phyloP scores from a whole-genome alignment of 345 rosid species.

The Populus ilicifolia region DNA sequence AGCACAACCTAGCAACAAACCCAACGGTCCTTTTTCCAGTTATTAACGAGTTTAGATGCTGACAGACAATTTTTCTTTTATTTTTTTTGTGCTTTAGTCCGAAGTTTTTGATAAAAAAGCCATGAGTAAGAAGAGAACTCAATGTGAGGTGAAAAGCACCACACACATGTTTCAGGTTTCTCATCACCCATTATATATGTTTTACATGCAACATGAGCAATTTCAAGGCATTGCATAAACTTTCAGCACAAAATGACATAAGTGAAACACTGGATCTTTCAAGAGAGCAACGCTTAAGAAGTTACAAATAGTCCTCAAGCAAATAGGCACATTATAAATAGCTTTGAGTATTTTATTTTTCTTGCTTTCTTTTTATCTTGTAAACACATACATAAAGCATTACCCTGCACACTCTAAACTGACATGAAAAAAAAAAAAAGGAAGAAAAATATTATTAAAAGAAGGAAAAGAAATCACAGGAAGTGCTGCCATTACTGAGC shows the following conservation, averaged over 20 bases:
- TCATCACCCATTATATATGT: neutral
- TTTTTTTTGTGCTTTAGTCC: neutral
- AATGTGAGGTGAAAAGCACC: neutral
- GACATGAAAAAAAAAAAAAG: neutral
- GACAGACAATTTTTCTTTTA: neutral
- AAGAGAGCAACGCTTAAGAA: neutral
- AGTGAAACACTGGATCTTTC: neutral
- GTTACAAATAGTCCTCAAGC: neutral
- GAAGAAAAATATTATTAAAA: neutral
- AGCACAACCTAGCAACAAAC: neutral
- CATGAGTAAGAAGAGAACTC: neutral
- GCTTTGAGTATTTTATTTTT: neutral
- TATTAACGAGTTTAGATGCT: neutral
- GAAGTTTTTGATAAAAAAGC: neutral
- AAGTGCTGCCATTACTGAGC: neutral
- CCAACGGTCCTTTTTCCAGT: neutral
- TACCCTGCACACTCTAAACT: neutral
- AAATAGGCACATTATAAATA: neutral
- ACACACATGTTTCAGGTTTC: neutral
- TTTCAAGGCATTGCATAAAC: neutral
- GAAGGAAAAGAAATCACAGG: neutral
- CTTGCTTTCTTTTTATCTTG: neutral
- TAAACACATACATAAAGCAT: neutral
- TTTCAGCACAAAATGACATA: neutral
- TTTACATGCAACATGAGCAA: neutral